phyloP scores from a whole-genome alignment of 2,329 filamentous ascomycete species.

The Coniochaeta pulveracea region DNA sequence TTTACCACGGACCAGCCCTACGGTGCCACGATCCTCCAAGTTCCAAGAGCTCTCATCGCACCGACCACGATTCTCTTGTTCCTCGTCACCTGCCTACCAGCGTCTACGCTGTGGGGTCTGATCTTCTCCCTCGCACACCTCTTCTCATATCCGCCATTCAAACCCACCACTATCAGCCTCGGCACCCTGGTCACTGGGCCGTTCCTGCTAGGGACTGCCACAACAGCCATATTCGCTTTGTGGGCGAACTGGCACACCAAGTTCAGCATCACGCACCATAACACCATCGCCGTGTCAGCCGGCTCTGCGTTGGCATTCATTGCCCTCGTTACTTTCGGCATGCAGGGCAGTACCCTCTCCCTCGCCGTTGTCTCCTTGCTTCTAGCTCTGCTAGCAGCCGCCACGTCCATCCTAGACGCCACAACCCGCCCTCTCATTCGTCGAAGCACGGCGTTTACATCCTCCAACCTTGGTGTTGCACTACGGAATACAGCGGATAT shows the following conservation, averaged over 20 bases:
- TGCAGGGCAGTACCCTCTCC: conserved; percentile 23
- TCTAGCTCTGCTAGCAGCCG: conserved; percentile 34
- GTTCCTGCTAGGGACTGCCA: conserved; percentile 26
- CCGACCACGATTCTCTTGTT: conserved; percentile 37
- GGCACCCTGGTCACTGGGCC: conserved; percentile 34
- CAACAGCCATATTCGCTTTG: conserved; percentile 21
- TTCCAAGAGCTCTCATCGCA: conserved; percentile 33
- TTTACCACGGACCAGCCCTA: conserved; percentile 20
- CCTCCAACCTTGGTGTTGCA: conserved; percentile 30
- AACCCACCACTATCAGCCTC: conserved; percentile 24
- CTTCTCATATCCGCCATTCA: conserved; percentile 31
- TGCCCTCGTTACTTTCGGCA: conserved; percentile 32
- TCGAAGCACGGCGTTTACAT: conserved; percentile 37
- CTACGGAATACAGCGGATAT: conserved; percentile 37
- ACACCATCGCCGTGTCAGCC: conserved; percentile 21
- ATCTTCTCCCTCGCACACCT: conserved; percentile 32
- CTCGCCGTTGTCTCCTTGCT: conserved; percentile 32
- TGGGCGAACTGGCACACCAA: conserved; percentile 15
- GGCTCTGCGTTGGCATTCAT: conserved; percentile 26
- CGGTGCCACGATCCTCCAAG: conserved; percentile 26
- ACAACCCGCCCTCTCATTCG: conserved; percentile 29
- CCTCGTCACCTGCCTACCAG: conserved; percentile 30
- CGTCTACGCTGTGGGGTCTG: conserved; percentile 34
- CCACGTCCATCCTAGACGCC: conserved; percentile 26
- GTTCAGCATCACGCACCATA: conserved; percentile 19